Conservation (phyloP, 202 grass and related monocot species). For the Thinopyrum obtusiflorum region DNA sequence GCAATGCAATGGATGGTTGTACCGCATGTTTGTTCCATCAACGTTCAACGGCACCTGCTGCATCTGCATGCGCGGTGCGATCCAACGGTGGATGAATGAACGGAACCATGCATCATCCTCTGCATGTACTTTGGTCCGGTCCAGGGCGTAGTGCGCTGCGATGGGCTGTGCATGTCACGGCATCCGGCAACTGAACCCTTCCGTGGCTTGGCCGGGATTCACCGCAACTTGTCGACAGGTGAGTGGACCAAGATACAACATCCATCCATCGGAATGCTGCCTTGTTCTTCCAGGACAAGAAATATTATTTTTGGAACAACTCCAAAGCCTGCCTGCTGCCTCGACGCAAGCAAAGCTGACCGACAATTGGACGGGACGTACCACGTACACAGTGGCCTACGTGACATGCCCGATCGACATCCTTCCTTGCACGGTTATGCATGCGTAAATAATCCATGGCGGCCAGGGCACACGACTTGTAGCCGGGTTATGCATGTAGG, state of each 20-base stretch:
- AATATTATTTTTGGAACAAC: too few species aligned
- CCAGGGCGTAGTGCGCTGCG: too few species aligned
- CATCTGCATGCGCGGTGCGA: neutral
- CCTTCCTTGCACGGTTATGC: too few species aligned
- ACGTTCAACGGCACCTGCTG: neutral
- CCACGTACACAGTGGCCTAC: too few species aligned
- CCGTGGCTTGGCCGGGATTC: too few species aligned
- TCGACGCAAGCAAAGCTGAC: neutral
- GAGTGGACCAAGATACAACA: neutral
- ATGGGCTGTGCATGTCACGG: too few species aligned
- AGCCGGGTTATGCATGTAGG: too few species aligned
- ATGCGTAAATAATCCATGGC: too few species aligned
- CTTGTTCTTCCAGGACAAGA: too few species aligned
- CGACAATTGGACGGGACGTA: neutral
- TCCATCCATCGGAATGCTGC: neutral
- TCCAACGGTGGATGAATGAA: neutral
- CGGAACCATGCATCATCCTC: neutral
- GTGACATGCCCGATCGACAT: too few species aligned
- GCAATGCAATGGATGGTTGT: neutral
- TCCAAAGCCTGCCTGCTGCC: neutral
- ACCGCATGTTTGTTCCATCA: neutral
- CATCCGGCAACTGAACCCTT: too few species aligned
- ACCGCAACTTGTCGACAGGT: neutral
- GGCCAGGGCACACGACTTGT: too few species aligned
- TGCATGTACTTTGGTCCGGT: neutral